phyloP scores from a whole-genome alignment of 352 stramenopile genomes.

The Globisporangium nunn region DNA sequence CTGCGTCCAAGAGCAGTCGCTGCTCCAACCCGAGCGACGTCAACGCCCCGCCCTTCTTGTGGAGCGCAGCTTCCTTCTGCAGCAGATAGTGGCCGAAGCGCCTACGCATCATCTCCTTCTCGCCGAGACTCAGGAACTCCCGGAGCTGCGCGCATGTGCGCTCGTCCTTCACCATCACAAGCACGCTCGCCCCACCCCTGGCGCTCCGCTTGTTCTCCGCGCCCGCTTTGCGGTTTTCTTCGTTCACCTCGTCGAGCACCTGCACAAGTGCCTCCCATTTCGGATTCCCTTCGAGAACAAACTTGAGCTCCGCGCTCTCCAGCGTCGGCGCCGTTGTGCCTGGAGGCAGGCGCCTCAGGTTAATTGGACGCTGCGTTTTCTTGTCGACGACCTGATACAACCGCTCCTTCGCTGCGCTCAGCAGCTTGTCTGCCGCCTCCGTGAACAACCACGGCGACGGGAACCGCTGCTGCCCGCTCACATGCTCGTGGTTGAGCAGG shows the following conservation, averaged over 20 bases:
- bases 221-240: conserved; percentile 22
- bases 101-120: conserved; percentile 69
- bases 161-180: conserved; percentile 88
- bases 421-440: conserved; percentile 89
- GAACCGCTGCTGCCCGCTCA: conserved; percentile 71
- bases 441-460: conserved; percentile 94
- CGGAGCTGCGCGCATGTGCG: conserved; percentile 80
- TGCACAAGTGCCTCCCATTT: conserved; percentile 93
- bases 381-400: conserved; percentile 83
- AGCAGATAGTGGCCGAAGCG: conserved; percentile 82
- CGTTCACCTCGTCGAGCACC: conserved; percentile 89
- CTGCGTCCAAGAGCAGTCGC: conserved; percentile 48
- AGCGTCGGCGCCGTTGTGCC: conserved; percentile 5
- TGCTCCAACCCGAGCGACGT: conserved; percentile 51
- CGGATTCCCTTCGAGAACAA: conserved; percentile 87
- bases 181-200: conserved; percentile 37
- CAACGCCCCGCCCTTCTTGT: conserved; percentile 40
- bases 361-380: conserved; percentile 35
- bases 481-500: conserved; percentile 87
- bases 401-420: conserved; percentile 90
- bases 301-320: conserved; percentile 38
- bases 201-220: conserved; percentile 16
- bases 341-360: conserved; percentile 20
- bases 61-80: conserved; percentile 49
- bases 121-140: conserved; percentile 75